Evolutionary conservation across 176 grass and related monocot species (phyloP).

Genomic region (Luzula sylvatica): DNA sequence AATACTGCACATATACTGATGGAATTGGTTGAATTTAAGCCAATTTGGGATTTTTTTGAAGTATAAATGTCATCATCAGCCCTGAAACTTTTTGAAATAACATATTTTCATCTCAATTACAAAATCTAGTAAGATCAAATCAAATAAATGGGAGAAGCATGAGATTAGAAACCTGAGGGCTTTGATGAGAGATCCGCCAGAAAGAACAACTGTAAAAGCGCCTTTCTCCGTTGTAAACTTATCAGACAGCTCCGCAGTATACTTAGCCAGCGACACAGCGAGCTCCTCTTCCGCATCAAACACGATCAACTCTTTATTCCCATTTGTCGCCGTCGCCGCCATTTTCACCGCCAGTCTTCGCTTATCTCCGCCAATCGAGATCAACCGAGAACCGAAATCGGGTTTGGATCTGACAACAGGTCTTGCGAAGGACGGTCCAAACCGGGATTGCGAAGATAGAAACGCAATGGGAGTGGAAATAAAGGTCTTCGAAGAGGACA

Average conservation of each 20-base stretch:
- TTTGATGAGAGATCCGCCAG: constrained; percentile 73
- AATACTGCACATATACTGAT: no score
- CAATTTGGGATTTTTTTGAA: no score
- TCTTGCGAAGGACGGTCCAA: background rate
- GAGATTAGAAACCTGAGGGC: constrained; percentile 26
- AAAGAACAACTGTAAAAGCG: constrained; percentile 76
- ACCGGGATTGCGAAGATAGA: constrained; percentile 1
- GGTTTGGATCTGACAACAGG: background rate
- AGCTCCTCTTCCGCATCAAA: constrained; percentile 63
- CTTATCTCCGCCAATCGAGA: background rate
- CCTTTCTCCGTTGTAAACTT: constrained; percentile 69
- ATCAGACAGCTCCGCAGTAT: constrained; percentile 58
- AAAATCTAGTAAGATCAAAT: no score
- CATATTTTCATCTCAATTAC: no score
- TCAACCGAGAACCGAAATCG: background rate
- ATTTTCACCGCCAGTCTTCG: constrained; percentile 26
- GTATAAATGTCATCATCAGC: no score
- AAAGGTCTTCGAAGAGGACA: background rate
- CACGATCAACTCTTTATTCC: constrained; percentile 30
- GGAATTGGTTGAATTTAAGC: no score
- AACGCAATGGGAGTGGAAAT: background rate
- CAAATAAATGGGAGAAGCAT: background rate
- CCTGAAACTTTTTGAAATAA: no score
- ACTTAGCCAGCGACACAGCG: constrained; percentile 55
- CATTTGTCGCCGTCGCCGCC: constrained; percentile 12